Percentiles rank a stretch among this genome's conserved stretches.
Conservation (phyloP, 1,284 basidiomycete genomes). For the Cutaneotrichosporon sp. region DNA sequence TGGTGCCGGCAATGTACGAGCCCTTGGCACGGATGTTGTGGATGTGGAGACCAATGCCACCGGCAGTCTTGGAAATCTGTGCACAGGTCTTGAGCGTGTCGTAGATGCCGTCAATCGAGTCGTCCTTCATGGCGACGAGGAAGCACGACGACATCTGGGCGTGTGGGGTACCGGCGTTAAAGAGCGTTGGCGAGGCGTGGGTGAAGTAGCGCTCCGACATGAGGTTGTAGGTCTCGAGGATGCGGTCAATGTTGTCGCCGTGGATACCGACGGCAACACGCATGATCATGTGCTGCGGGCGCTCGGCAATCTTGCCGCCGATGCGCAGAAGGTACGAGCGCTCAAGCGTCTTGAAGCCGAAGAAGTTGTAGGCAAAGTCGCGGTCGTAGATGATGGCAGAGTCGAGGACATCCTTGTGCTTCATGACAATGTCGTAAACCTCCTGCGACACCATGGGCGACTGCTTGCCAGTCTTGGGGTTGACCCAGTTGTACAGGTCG, state of each 20-base stretch:
- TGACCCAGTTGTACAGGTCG: constrained; percentile 90
- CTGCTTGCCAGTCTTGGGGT: constrained; percentile 85
- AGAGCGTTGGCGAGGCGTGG: constrained; percentile 95
- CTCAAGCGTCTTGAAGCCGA: constrained; percentile 99
- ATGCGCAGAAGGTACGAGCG: constrained; percentile 94
- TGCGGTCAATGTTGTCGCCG: constrained; percentile 80
- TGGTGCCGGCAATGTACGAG: constrained; percentile 63
- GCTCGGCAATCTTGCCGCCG: constrained; percentile 90
- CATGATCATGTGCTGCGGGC: constrained; percentile 99
- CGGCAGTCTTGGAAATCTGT: constrained; percentile 99
- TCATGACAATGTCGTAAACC: constrained; percentile 76
- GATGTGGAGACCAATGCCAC: constrained; percentile 94
- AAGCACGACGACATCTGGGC: constrained; percentile 97
- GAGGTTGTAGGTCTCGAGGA: constrained; percentile 85
- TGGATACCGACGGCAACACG: constrained; percentile 98
- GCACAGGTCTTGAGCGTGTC: constrained; percentile 98
- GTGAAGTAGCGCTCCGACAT: constrained; percentile 98
- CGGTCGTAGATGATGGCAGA: constrained; percentile 96
- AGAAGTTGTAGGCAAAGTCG: constrained; percentile 96
- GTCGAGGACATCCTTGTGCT: constrained; percentile 78
- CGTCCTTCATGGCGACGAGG: constrained; percentile 96
- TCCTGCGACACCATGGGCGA: constrained; percentile 90
- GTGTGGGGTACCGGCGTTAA: constrained; percentile 96
- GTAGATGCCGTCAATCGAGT: constrained; percentile 99
- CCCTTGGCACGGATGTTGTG: constrained; percentile 97